phyloP scores from a whole-genome alignment of 2,329 filamentous ascomycete genomes.

The Penicillium sp. region DNA sequence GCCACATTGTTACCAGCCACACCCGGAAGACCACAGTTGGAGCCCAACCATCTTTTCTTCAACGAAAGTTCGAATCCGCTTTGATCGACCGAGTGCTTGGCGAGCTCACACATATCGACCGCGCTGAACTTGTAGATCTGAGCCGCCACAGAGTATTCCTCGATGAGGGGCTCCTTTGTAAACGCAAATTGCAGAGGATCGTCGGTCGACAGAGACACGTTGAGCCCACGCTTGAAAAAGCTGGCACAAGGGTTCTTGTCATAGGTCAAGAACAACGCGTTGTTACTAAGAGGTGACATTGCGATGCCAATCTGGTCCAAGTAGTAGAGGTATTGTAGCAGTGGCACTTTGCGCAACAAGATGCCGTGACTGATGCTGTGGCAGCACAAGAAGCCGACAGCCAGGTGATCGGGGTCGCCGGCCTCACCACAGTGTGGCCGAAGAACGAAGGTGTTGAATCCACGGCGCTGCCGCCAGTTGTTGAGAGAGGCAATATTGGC shows the following conservation, averaged over 20 bases:
- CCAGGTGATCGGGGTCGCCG: constrained; percentile 93
- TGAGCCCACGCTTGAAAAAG: constrained; percentile 92
- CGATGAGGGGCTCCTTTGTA: constrained; percentile 95
- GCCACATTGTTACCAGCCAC: constrained; percentile 86
- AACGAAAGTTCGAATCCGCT: constrained; percentile 88
- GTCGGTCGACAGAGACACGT: constrained; percentile 94
- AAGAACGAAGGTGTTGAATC: constrained; percentile 93
- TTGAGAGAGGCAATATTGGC: constrained; percentile 93
- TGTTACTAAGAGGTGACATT: constrained; percentile 99
- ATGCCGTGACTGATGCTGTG: constrained; percentile 97
- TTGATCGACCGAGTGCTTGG: constrained; percentile 93
- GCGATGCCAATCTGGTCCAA: constrained; percentile 97
- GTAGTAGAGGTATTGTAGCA: constrained; percentile 97
- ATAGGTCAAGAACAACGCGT: constrained; percentile 92
- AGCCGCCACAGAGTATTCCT: constrained; percentile 96
- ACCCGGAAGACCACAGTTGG: constrained; percentile 74
- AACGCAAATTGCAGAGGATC: constrained; percentile 98
- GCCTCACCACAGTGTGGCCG: constrained; percentile 96
- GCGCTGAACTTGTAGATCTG: constrained; percentile 98
- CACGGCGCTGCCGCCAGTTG: constrained; percentile 82
- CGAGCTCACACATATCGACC: constrained; percentile 97
- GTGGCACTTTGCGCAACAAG: constrained; percentile 85
- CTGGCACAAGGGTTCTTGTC: constrained; percentile 95
- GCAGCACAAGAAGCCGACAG: constrained; percentile 85
- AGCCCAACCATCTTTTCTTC: constrained; percentile 90